Evolutionary conservation across 176 grass and related monocot genomes (phyloP).

Genomic region (Zea mays): Zm-B73-REFERENCE-NAM-5.0 NC_050096.1:289715501-289716000

Average conservation of each 20-base stretch:
- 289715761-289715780: background rate
- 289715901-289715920: background rate
- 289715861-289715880: background rate
- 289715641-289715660: constrained; percentile 2
- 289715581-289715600: background rate
- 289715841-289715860: background rate
- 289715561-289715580: background rate
- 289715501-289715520: background rate
- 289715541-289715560: background rate
- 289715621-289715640: constrained; percentile 13
- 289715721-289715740: background rate
- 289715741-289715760: background rate
- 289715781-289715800: background rate
- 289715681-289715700: background rate
- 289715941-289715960: too few species aligned
- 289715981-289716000: too few species aligned
- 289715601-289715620: constrained; percentile 17
- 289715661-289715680: background rate
- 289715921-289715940: background rate
- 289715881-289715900: background rate
- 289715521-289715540: background rate
- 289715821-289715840: background rate
- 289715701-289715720: constrained; percentile 6
- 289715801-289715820: background rate
- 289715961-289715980: too few species aligned